Evolutionary conservation across 2,329 filamentous ascomycete species (phyloP).

Genomic region (Botrytis deweyae): DNA sequence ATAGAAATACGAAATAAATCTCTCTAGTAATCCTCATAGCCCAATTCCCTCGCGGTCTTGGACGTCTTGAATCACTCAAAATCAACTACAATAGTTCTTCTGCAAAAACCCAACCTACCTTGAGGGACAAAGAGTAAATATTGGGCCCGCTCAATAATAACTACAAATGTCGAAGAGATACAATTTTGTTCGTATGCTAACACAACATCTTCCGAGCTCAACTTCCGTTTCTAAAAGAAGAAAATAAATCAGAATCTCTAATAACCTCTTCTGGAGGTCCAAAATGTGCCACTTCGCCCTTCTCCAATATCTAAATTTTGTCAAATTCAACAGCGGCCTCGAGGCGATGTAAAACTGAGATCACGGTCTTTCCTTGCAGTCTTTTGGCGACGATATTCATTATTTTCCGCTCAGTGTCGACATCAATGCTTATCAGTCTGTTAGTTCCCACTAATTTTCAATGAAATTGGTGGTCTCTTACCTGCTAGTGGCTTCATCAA

Average conservation of each 20-base stretch:
- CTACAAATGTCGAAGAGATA: neutral
- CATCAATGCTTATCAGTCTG: neutral
- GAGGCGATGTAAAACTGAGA: neutral
- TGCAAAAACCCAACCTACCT: slow-evolving; percentile 42
- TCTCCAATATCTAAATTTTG: neutral
- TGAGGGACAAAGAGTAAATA: slow-evolving; percentile 40
- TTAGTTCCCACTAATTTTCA: neutral
- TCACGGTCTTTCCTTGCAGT: neutral
- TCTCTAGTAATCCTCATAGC: neutral
- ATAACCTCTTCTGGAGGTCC: neutral
- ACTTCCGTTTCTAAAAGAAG: neutral
- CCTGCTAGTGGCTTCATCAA: neutral
- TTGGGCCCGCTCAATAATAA: slow-evolving; percentile 6
- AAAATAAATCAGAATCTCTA: neutral
- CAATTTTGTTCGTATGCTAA: neutral
- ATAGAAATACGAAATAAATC: neutral
- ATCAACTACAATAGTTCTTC: slow-evolving; percentile 22
- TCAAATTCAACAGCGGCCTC: neutral
- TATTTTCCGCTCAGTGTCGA: neutral
- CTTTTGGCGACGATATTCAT: neutral
- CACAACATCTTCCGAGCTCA: neutral
- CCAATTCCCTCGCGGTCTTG: neutral
- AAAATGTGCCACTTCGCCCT: neutral
- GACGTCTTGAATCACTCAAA: neutral
- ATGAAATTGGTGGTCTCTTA: neutral